Evolutionary conservation across 2,329 filamentous ascomycete genomes (phyloP).

Genomic region (Orbilia brochopaga): DNA sequence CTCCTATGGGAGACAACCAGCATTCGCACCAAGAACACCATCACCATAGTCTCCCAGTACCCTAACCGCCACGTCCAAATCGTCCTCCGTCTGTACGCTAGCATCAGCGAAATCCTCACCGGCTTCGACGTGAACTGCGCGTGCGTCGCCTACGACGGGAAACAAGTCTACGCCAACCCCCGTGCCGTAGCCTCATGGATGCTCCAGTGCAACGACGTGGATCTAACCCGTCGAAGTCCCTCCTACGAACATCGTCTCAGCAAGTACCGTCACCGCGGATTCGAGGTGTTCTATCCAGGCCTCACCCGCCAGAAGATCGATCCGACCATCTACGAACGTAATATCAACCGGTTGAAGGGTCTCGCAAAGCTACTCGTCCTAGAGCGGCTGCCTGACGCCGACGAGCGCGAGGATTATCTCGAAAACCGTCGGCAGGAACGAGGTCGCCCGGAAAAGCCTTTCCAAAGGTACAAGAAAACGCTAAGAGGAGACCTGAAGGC

Average conservation of each 20-base stretch:
- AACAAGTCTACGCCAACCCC: slow-evolving; percentile 78
- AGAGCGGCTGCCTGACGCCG: slow-evolving; percentile 74
- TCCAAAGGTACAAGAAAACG: slow-evolving; percentile 59
- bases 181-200: slow-evolving; percentile 78
- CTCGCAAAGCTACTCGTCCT: slow-evolving; percentile 79
- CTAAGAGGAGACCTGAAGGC: slow-evolving; percentile 73
- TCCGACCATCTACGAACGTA: slow-evolving; percentile 84
- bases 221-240: slow-evolving; percentile 77
- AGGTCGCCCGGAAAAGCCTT: slow-evolving; percentile 65
- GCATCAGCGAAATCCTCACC: slow-evolving; percentile 80
- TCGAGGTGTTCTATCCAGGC: slow-evolving; percentile 80
- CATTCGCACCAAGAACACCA: slow-evolving; percentile 82
- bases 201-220: slow-evolving; percentile 80
- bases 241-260: slow-evolving; percentile 87
- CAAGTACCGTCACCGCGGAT: slow-evolving; percentile 83
- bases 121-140: slow-evolving; percentile 87
- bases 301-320: slow-evolving; percentile 78
- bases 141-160: slow-evolving; percentile 79
- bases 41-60: slow-evolving; percentile 84
- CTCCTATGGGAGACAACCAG: slow-evolving; percentile 83
- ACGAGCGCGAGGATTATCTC: slow-evolving; percentile 73
- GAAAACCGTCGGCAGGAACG: slow-evolving; percentile 73
- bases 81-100: slow-evolving; percentile 83
- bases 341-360: slow-evolving; percentile 75
- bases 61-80: slow-evolving; percentile 82